A percentile compares a stretch with the other conserved stretches of the same genome.
Evolutionary conservation across 1,284 basidiomycete species (phyloP).

Genomic region (Ustilago lituana): DNA sequence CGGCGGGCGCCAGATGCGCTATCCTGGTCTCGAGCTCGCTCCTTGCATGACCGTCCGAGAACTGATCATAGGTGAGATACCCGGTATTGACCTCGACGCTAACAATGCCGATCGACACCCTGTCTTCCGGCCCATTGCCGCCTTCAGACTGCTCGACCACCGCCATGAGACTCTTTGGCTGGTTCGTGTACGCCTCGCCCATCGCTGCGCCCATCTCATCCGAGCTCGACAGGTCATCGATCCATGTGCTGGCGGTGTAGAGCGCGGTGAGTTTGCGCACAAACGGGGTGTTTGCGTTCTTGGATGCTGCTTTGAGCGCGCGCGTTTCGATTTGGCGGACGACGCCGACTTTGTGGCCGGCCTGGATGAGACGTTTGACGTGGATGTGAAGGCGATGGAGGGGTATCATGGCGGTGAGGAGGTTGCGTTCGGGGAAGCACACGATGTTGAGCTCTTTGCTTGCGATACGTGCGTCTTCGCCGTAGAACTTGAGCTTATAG

Average conservation of each 20-base stretch:
- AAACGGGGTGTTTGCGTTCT: conserved; percentile 73
- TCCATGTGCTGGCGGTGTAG: conserved; percentile 88
- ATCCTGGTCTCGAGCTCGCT: conserved; percentile 64
- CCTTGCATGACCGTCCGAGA: conserved; percentile 51
- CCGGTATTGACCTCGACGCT: conserved; percentile 86
- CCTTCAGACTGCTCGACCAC: conserved; percentile 76
- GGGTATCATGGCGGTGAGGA: conserved; percentile 84
- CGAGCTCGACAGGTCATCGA: conserved; percentile 76
- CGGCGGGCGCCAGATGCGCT: conserved; percentile 74
- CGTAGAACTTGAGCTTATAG: conserved; percentile 77
- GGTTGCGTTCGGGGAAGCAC: conserved; percentile 80
- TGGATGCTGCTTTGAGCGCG: conserved; percentile 83
- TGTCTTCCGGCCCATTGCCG: conserved; percentile 72
- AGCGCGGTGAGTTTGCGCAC: conserved; percentile 81
- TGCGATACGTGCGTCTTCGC: conserved; percentile 87
- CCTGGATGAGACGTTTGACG: conserved; percentile 80
- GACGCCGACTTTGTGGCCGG: conserved; percentile 86
- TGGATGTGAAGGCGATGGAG: conserved; percentile 83
- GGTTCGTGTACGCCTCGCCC: conserved; percentile 32
- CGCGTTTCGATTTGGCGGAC: conserved; percentile 91
- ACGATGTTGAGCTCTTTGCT: conserved; percentile 81
- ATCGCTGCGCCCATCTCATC: conserved; percentile 66
- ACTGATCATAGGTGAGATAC: conserved; percentile 90
- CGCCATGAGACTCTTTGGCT: conserved; percentile 51
- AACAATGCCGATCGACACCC: conserved; percentile 78